Evolutionary conservation across 2,329 filamentous ascomycete genomes (phyloP).

Genomic region (Corinectria fuckeliana): DNA sequence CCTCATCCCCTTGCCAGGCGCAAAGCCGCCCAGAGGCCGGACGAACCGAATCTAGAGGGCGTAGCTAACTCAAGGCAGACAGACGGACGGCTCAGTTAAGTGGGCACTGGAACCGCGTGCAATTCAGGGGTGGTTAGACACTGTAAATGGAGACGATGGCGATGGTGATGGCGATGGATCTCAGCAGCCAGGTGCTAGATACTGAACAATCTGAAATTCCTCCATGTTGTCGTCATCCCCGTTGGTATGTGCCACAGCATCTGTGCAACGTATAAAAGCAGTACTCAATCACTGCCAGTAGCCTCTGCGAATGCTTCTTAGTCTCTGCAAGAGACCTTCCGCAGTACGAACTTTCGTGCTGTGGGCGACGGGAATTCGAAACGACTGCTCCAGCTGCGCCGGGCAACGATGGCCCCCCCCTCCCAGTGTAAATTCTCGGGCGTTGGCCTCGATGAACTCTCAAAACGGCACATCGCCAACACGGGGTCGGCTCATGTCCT

Average conservation of each 20-base stretch:
- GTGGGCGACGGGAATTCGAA: not conserved
- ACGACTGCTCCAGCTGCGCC: not conserved
- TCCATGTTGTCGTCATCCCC: not conserved
- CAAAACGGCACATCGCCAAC: not conserved
- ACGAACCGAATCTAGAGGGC: slow-evolving; percentile 23
- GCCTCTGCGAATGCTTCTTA: not conserved
- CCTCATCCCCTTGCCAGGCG: slow-evolving; percentile 8
- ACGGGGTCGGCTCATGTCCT: not conserved
- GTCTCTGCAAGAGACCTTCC: not conserved
- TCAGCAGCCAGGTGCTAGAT: not conserved
- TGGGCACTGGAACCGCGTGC: slow-evolving; percentile 17
- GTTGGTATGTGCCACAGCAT: not conserved
- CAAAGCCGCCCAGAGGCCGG: slow-evolving; percentile 20
- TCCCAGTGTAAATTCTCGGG: not conserved
- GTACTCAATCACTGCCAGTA: not conserved
- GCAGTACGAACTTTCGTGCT: not conserved
- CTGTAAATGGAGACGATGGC: not conserved
- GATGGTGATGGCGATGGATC: not conserved
- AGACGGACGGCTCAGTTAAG: slow-evolving; percentile 30
- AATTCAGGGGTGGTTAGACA: slow-evolving; percentile 6
- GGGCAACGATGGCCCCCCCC: not conserved
- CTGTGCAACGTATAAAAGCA: not conserved
- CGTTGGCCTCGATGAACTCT: not conserved
- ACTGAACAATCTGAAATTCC: not conserved
- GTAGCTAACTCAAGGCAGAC: slow-evolving; percentile 10